A percentile compares a stretch with the other conserved stretches of the same genome.
Conservation (phyloP, 2,329 filamentous ascomycete species). For the Cladophialophora bantiana region DNA sequence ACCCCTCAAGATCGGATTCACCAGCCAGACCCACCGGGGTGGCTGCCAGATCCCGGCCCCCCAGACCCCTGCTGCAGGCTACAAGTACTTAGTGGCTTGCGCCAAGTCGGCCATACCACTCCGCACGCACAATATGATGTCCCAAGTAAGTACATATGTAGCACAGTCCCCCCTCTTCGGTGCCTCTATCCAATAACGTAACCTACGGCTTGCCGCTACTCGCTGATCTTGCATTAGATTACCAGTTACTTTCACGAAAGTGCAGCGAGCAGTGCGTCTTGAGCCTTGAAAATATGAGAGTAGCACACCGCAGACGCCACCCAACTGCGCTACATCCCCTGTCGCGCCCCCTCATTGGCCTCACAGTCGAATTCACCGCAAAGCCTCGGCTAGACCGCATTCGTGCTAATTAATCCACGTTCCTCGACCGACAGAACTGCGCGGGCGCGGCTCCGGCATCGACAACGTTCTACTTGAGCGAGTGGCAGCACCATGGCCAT, state of each 20-base stretch:
- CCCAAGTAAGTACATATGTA: not conserved
- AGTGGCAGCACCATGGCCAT: conserved; percentile 32
- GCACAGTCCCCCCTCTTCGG: not conserved
- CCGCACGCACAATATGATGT: not conserved
- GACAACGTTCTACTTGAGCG: not conserved
- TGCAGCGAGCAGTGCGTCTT: not conserved
- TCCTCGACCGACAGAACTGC: not conserved
- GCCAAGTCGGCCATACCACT: conserved; percentile 7
- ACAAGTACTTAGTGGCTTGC: not conserved
- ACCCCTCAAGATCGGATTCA: conserved; percentile 7
- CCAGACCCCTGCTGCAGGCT: conserved; percentile 1
- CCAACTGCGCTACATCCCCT: too few species aligned
- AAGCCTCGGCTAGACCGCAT: conserved; percentile 1
- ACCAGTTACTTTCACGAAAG: not conserved
- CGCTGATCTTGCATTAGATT: not conserved
- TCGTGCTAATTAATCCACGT: not conserved
- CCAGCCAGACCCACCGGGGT: conserved; percentile 14
- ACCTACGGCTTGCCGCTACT: not conserved
- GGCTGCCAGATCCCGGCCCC: conserved; percentile 14
- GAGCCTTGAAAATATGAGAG: not conserved
- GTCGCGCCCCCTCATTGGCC: not conserved
- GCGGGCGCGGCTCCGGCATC: not conserved
- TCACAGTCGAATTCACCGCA: not conserved
- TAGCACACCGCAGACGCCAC: not conserved
- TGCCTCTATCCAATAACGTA: not conserved